phyloP scores from a whole-genome alignment of 2,329 filamentous ascomycete species.

The Diaporthe humulicola region DNA sequence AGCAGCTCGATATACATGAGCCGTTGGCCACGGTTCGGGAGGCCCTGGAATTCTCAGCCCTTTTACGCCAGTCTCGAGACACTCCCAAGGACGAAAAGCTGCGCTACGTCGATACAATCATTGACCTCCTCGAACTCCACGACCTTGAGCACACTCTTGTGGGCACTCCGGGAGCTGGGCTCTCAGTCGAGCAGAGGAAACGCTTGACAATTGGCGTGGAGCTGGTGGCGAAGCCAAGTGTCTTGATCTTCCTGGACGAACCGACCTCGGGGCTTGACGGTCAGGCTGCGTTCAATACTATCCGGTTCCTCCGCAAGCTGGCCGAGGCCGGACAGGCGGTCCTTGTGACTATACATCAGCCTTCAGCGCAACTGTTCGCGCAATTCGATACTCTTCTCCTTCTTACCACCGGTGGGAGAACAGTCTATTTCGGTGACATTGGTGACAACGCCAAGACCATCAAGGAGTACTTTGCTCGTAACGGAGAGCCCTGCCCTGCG shows the following conservation, averaged over 20 bases:
- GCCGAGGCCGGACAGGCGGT: constrained; percentile 72
- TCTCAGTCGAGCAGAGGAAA: constrained; percentile 69
- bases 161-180: constrained; percentile 56
- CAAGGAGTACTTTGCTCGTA: constrained; percentile 65
- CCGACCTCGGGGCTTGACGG: constrained; percentile 71
- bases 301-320: constrained; percentile 72
- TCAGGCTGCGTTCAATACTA: constrained; percentile 71
- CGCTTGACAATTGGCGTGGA: constrained; percentile 79
- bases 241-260: constrained; percentile 74
- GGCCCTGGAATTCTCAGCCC: constrained; percentile 79
- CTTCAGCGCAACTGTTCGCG: constrained; percentile 67
- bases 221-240: constrained; percentile 58
- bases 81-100: constrained; percentile 77
- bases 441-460: constrained; percentile 62
- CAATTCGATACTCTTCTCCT: constrained; percentile 69
- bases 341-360: constrained; percentile 72
- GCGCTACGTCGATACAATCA: constrained; percentile 82
- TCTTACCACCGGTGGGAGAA: constrained; percentile 65
- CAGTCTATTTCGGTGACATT: constrained; percentile 67
- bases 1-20: constrained; percentile 86
- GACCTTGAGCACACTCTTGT: constrained; percentile 64
- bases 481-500: constrained; percentile 63
- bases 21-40: constrained; percentile 81
- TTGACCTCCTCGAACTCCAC: constrained; percentile 70
- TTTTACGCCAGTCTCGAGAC: constrained; percentile 78